These are phyloP conservation scores for Colletotrichum aenigma DNA, from an alignment of 2,329 filamentous ascomycete species.

Conservation along the genomic window DNA sequence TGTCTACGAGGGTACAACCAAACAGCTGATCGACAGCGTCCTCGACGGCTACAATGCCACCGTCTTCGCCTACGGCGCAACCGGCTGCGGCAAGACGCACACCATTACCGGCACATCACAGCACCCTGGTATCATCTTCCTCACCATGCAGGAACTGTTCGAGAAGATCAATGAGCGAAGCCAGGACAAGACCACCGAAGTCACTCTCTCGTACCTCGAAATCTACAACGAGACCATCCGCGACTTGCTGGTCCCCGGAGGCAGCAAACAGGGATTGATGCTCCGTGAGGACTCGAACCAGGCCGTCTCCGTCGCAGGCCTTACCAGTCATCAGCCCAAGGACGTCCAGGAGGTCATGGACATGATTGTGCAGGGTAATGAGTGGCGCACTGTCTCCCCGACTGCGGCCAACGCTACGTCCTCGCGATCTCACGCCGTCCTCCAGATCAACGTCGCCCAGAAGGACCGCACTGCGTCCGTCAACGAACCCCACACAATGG, in stretches of 20 bases:
- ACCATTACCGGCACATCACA: conserved; percentile 93
- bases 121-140: conserved; percentile 95
- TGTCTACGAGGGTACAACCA: conserved; percentile 93
- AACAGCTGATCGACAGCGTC: conserved; percentile 88
- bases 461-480: conserved; percentile 92
- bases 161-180: conserved; percentile 90
- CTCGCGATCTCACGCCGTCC: conserved; percentile 93
- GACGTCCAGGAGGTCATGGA: conserved; percentile 98
- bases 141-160: conserved; percentile 99
- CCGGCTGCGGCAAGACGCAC: conserved; percentile 97
- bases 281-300: conserved; percentile 94
- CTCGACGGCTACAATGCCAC: conserved; percentile 98
- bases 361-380: conserved; percentile 95
- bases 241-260: conserved; percentile 86
- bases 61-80: conserved; percentile 97
- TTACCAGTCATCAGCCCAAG: conserved; percentile 89
- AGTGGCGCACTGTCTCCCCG: conserved; percentile 92
- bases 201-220: conserved; percentile 93
- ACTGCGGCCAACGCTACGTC: conserved; percentile 98
- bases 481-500: conserved; percentile 97
- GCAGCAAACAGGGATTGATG: conserved; percentile 84
- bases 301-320: conserved; percentile 85
- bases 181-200: conserved; percentile 85
- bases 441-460: conserved; percentile 95
- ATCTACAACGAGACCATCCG: conserved; percentile 99